These are phyloP conservation scores for Hippophae rhamnoides DNA, from an alignment of 306 rosid genomes.

Conservation along the genomic window DNA sequence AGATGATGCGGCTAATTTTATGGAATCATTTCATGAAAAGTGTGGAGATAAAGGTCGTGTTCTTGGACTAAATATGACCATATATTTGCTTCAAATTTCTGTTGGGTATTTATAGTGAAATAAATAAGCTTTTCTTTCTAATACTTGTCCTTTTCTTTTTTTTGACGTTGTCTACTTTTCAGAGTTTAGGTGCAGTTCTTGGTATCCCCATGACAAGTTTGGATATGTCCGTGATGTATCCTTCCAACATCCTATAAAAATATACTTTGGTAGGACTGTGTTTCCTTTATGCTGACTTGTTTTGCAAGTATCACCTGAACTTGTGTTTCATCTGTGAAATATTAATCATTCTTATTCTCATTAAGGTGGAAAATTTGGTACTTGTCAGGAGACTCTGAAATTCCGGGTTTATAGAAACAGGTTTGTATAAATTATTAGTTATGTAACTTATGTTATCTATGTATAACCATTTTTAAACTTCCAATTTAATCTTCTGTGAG, in stretches of 20 bases:
- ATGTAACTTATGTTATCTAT: not conserved
- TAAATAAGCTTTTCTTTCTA: conserved; percentile 6
- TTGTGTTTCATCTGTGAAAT: not conserved
- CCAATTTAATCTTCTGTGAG: too few species aligned
- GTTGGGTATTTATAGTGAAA: conserved; percentile 9
- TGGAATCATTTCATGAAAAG: conserved; percentile 49
- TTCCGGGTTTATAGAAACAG: conserved; percentile 64
- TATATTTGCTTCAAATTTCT: conserved; percentile 3
- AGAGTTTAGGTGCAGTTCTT: conserved; percentile 60
- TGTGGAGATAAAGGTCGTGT: conserved; percentile 89
- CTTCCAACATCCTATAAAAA: conserved; percentile 89
- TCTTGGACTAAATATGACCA: conserved; percentile 10
- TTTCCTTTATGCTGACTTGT: not conserved
- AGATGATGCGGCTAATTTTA: conserved; percentile 52
- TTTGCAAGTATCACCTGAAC: not conserved
- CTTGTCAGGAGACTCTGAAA: conserved; percentile 81
- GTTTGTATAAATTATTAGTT: conserved; percentile 24
- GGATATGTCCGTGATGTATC: conserved; percentile 74
- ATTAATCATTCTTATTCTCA: conserved; percentile 15
- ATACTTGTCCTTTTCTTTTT: conserved; percentile 5
- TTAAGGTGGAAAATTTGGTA: conserved; percentile 77
- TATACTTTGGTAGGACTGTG: conserved; percentile 68
- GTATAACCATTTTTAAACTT: too few species aligned
- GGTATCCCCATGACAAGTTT: conserved; percentile 59
- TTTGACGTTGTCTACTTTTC: conserved; percentile 21